Percentiles rank a stretch among this genome's conserved stretches.
Evolutionary conservation across 2,329 filamentous ascomycete genomes (phyloP).

Genomic region (Aspergillus felis): DNA sequence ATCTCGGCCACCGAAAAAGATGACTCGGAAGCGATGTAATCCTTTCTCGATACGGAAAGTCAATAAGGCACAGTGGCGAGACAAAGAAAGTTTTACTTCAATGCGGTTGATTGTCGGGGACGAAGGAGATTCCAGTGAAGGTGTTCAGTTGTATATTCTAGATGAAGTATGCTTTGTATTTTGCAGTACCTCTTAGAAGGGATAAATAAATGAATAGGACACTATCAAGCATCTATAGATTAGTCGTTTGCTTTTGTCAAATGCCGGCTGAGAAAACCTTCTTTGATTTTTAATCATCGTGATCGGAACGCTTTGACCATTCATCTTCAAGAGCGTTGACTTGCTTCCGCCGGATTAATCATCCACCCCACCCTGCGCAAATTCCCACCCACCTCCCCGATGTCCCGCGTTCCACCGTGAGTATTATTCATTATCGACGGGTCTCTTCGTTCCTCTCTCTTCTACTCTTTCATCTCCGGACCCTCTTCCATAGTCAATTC

Average conservation of each 20-base stretch:
- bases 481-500: background rate
- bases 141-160: background rate
- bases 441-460: background rate
- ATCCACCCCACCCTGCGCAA: background rate
- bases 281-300: background rate
- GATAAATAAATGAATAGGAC: background rate
- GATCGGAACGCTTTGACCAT: background rate
- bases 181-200: background rate
- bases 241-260: background rate
- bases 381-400: background rate
- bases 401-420: background rate
- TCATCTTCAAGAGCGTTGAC: background rate
- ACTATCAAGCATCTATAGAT: background rate
- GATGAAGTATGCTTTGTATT: background rate
- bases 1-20: background rate
- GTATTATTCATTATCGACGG: background rate
- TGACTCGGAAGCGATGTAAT: background rate
- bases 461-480: background rate
- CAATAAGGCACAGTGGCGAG: background rate
- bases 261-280: background rate
- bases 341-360: constrained; percentile 2
- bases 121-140: too few relatives aligned
- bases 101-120: too few relatives aligned
- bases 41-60: background rate
- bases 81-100: too few relatives aligned